Conservation (phyloP, 441 rosid genomes). For the Arabidopsis hybrid region DNA sequence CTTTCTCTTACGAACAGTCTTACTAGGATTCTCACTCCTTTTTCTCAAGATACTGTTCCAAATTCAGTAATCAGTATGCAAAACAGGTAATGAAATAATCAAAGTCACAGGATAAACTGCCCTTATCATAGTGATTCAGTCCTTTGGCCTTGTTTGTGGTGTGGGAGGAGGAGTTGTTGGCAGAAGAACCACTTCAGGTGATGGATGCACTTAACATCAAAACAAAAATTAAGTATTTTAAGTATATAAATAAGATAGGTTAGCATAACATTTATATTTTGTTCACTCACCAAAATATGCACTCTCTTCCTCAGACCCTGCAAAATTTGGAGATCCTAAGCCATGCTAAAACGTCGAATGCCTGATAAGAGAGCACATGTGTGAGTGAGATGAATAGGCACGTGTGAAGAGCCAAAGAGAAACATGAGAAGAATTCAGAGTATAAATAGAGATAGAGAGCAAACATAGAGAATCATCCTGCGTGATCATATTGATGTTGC, state of each 20-base stretch:
- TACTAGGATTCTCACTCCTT: constrained; percentile 58
- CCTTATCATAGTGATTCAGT: constrained; percentile 28
- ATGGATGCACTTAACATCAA: constrained; percentile 51
- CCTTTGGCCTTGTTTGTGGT: constrained; percentile 48
- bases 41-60: constrained; percentile 60
- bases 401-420: too few species aligned
- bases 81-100: constrained; percentile 16
- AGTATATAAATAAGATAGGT: background rate
- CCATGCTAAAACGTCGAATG: constrained; percentile 51
- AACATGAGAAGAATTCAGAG: too few species aligned
- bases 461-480: too few species aligned
- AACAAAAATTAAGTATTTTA: background rate
- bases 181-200: constrained; percentile 62
- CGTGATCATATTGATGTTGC: too few species aligned
- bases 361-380: background rate
- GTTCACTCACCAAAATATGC: constrained; percentile 53
- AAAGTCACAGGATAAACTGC: constrained; percentile 4
- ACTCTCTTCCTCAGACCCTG: constrained; percentile 47
- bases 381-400: too few species aligned
- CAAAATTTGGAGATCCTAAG: constrained; percentile 51
- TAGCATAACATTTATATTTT: constrained; percentile 6
- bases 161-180: constrained; percentile 53
- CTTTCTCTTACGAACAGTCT: constrained; percentile 61
- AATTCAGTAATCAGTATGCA: constrained; percentile 37
- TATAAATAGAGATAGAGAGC: too few species aligned